These are phyloP conservation scores for Ploettnerulaceae sp. DNA, from an alignment of 2,329 filamentous ascomycete genomes.

Conservation along the genomic window DNA sequence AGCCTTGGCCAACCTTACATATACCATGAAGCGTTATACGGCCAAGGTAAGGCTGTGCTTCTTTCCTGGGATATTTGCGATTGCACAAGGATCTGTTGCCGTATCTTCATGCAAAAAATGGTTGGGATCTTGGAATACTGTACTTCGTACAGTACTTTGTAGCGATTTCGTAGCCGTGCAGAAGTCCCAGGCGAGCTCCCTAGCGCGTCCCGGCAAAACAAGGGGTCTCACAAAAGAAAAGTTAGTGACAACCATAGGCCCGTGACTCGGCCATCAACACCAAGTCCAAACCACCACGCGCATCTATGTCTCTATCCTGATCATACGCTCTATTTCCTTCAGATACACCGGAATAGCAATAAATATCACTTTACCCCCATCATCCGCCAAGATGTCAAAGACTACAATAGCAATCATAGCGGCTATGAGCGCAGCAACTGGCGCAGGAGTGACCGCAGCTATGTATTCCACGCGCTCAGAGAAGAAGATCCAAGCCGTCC, in stretches of 20 bases:
- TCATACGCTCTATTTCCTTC: conserved; percentile 12
- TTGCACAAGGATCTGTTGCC: conserved; percentile 1
- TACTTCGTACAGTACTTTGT: too few relatives aligned
- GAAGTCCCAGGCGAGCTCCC: neutral
- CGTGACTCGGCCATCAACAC: conserved; percentile 22
- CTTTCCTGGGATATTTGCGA: neutral
- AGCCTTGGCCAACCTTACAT: conserved; percentile 3
- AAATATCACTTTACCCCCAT: conserved; percentile 16
- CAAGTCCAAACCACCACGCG: conserved; percentile 22
- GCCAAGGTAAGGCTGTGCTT: conserved; percentile 1
- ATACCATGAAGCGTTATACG: neutral
- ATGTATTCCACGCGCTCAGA: conserved; percentile 56
- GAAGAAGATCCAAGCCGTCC: conserved; percentile 37
- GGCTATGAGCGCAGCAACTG: conserved; percentile 69
- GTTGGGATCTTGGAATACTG: neutral
- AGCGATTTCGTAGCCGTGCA: neutral
- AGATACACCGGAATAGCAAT: conserved; percentile 15
- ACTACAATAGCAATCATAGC: conserved; percentile 70
- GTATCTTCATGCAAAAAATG: neutral
- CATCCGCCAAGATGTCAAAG: conserved; percentile 63
- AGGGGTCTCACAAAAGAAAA: conserved; percentile 3
- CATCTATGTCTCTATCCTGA: conserved; percentile 24
- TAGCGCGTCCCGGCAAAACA: neutral
- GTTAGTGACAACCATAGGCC: conserved; percentile 1
- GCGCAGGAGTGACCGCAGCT: conserved; percentile 66